A percentile compares a stretch with the other conserved stretches of the same genome.
These are phyloP conservation scores for Xerocomus amazonicus DNA, from an alignment of 1,284 basidiomycete species.

Conservation along the genomic window DNA sequence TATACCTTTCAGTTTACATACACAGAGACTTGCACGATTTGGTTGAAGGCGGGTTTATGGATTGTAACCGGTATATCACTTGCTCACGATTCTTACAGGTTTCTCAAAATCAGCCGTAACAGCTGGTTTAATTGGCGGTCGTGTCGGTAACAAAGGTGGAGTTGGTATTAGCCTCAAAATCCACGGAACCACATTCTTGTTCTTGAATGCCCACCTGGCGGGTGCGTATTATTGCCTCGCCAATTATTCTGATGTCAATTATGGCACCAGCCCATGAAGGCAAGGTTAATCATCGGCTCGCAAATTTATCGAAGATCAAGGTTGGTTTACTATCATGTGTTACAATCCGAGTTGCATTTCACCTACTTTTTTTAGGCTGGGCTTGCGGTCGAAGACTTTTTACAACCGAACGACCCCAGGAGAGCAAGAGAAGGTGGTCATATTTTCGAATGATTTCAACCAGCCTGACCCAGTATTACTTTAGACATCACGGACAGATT, in stretches of 20 bases:
- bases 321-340: slow-evolving; percentile 31
- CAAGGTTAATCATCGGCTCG: slow-evolving; percentile 62
- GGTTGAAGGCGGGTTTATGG: slow-evolving; percentile 49
- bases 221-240: slow-evolving; percentile 39
- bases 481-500: slow-evolving; percentile 78
- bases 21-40: slow-evolving; percentile 61
- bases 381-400: slow-evolving; percentile 63
- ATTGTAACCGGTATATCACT: not conserved
- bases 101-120: slow-evolving; percentile 73
- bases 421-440: slow-evolving; percentile 58
- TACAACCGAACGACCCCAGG: slow-evolving; percentile 60
- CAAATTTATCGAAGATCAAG: slow-evolving; percentile 75
- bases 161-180: slow-evolving; percentile 81
- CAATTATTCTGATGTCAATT: not conserved
- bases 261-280: slow-evolving; percentile 66
- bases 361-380: slow-evolving; percentile 44
- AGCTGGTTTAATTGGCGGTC: slow-evolving; percentile 81
- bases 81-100: slow-evolving; percentile 38
- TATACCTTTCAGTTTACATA: slow-evolving; percentile 74
- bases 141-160: slow-evolving; percentile 84
- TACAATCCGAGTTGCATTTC: slow-evolving; percentile 1
- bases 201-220: slow-evolving; percentile 87
- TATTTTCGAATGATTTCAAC: not conserved
- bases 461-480: slow-evolving; percentile 1
- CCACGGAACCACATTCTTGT: slow-evolving; percentile 69